Base-by-base conservation (phyloP, 257 asterid species). In the Primulina huaijiensis region DNA sequence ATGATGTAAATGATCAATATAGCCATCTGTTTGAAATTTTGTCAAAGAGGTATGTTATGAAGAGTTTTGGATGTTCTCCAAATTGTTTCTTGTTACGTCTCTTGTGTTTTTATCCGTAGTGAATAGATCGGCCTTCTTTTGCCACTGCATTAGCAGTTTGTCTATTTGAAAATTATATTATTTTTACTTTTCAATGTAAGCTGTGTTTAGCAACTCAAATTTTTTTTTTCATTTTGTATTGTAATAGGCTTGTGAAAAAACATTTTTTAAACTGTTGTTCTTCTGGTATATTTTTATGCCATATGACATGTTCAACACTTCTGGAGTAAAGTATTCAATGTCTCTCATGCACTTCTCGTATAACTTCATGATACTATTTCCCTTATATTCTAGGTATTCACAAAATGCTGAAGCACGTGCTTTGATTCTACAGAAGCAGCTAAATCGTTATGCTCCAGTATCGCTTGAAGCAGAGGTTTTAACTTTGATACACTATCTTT, bases 391-490 rank as follows among this genome's bases (percentile, higher is more conserved):
- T 77, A 94, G 99, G 96, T 91, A 89, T 88, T 85, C 77, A 59
- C 84, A 82, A 78, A 84, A 87, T 76, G 80, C 79, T 35, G 92
- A 89, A 73, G 75, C 79, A 25, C 90, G 95, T 68, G 76, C 79
- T 65, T 79, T 76, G 74, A 33, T n/a, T 80, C 87, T 94, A 60
- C 85, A 90, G 68, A 91, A 91, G 85, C 86, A 87, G 89, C 88
- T 89, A 57, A 80, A 81, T 56, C 96, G 96, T 73, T 94, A 90
- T 80, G 92, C 97, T 69, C 89, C 43, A 75, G 78, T 92, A 75
- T 85, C 96, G 65, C 95, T 91, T 59, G 76, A 75, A 16, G 90
- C 95, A 52, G 99, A 94, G 97, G 99, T 94, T 80, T 71, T 43
- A 30, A 70, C 72, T 46, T 70, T 56, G 35, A 27, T 20, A 23